A percentile compares a stretch with the other conserved stretches of the same genome.
These are phyloP conservation scores for Polytolypa hystricis DNA, from an alignment of 2,329 filamentous ascomycete species.

Conservation along the genomic window DNA sequence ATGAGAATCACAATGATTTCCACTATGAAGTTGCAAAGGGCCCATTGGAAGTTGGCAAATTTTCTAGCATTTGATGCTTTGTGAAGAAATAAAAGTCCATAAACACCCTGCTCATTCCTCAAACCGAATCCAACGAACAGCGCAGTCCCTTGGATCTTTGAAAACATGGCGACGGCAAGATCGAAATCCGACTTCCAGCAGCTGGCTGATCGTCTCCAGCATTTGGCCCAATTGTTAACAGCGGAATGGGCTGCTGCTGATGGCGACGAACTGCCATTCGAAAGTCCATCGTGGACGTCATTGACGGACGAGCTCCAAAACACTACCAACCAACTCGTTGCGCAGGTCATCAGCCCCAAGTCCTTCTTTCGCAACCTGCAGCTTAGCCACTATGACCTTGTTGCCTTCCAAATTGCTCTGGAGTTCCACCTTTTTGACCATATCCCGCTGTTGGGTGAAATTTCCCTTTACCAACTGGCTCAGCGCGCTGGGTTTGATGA, in stretches of 20 bases:
- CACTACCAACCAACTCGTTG: background rate
- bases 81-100: no score
- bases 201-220: background rate
- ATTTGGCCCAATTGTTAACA: background rate
- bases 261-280: background rate
- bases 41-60: no score
- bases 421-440: slow-evolving; percentile 19
- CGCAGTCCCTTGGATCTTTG: no score
- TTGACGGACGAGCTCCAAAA: background rate
- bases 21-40: no score
- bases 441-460: slow-evolving; percentile 11
- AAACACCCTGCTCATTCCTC: no score
- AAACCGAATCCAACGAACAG: no score
- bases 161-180: no score
- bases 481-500: slow-evolving; percentile 13
- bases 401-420: slow-evolving; percentile 16
- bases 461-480: slow-evolving; percentile 14
- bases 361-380: background rate
- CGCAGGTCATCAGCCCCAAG: background rate
- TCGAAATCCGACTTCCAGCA: background rate
- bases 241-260: background rate
- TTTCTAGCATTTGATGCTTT: no score
- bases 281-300: background rate
- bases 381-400: slow-evolving; percentile 15
- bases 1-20: no score